A percentile compares a stretch with the other conserved stretches of the same genome.
phyloP scores from a whole-genome alignment of 176 grass and related monocot species.

The Paspalum vaginatum region DNA sequence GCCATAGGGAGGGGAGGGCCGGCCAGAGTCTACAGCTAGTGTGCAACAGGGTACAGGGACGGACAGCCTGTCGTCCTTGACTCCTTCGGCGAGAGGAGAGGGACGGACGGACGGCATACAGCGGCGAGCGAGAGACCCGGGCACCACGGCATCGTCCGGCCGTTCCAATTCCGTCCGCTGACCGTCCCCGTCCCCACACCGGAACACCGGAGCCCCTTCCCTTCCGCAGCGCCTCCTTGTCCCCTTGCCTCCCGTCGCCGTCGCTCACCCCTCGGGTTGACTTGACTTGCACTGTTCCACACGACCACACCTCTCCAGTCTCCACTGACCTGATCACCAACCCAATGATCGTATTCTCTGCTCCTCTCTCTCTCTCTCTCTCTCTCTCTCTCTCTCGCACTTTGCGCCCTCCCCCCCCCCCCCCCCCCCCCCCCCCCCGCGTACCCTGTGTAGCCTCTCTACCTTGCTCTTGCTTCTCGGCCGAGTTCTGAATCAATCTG shows the following conservation, averaged over 20 bases:
- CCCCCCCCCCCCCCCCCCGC: too few relatives aligned
- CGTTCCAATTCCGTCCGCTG: constrained; percentile 28
- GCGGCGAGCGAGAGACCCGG: constrained; percentile 19
- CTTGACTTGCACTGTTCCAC: constrained; percentile 44
- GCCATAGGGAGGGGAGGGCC: too few relatives aligned
- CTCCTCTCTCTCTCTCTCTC: neutral
- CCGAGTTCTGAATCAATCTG: constrained; percentile 23
- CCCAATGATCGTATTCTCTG: constrained; percentile 2
- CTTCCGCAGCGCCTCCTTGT: neutral
- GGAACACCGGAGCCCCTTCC: neutral
- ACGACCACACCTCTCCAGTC: neutral
- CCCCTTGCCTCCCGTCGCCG: constrained; percentile 9
- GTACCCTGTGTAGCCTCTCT: constrained; percentile 14
- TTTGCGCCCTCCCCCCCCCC: too few relatives aligned
- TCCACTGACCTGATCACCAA: constrained; percentile 34
- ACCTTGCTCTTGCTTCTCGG: neutral
- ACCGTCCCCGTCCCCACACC: constrained; percentile 40
- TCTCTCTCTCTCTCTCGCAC: constrained; percentile 8
- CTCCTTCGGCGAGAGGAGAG: constrained; percentile 5
- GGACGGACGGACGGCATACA: neutral
- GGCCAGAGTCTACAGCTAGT: too few relatives aligned
- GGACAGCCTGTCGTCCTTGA: constrained; percentile 24
- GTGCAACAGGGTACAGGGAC: too few relatives aligned
- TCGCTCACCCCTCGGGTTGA: constrained; percentile 43
- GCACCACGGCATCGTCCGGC: constrained; percentile 28